Evolutionary conservation across 2,329 filamentous ascomycete species (phyloP).

Genomic region (Trichophyton simii): DNA sequence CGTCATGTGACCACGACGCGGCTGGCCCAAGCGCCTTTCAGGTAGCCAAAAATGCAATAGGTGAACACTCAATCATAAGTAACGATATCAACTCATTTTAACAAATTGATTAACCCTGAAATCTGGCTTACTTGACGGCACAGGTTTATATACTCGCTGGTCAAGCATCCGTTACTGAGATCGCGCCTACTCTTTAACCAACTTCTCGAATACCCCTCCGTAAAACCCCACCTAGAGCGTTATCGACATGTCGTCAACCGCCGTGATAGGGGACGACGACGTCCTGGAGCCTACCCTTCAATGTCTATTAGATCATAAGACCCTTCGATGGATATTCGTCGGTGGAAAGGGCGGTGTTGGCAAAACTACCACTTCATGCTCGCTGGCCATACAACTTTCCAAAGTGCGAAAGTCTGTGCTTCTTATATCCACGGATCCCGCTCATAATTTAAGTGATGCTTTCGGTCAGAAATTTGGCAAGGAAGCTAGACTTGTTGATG

Average conservation of each 20-base stretch:
- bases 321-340: conserved; percentile 96
- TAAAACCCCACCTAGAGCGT: not conserved
- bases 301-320: conserved; percentile 87
- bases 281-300: conserved; percentile 84
- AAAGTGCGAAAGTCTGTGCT: conserved; percentile 89
- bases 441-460: conserved; percentile 94
- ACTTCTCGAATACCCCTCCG: not conserved
- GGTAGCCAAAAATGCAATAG: not conserved
- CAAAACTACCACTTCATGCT: conserved; percentile 99
- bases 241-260: conserved; percentile 28
- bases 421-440: conserved; percentile 95
- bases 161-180: not conserved
- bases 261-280: conserved; percentile 56
- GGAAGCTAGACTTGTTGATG: conserved; percentile 83
- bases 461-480: conserved; percentile 99
- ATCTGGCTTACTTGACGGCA: not conserved
- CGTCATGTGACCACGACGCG: not conserved
- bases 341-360: conserved; percentile 96
- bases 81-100: not conserved
- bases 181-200: not conserved
- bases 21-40: not conserved
- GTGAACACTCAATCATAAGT: not conserved
- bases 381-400: conserved; percentile 92
- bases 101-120: not conserved
- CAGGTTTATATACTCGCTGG: not conserved